Evolutionary conservation across 345 rosid genomes (phyloP), one percentile per base, ranked within the genome.

Genomic region (Gynandropsis gynandra): DNA sequence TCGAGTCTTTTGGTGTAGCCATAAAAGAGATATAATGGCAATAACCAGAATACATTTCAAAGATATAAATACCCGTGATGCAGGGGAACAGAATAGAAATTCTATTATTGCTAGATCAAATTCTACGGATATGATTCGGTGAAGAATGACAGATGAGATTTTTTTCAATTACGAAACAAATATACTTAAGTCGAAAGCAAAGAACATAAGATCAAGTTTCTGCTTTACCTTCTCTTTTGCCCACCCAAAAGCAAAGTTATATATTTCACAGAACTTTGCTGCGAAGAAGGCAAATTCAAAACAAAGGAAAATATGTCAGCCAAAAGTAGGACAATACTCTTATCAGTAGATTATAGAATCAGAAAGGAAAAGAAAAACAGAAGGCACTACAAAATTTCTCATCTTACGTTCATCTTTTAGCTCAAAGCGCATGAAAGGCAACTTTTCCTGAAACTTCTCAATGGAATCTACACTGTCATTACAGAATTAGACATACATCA

Each of bases 221-320:
- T n/a, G n/a, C n/a, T n/a, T 33, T 72, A 90, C 98, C 96, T 92
- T 92, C 74, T 92, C 98, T 73, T 82, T 92, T 49, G 96, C 97
- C 97, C 98, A 92, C 50, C 84, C 89, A 75, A 87, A 92, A 51
- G n/a, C n/a, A n/a, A n/a, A n/a, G n/a, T n/a, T n/a, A n/a, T n/a
- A n/a, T n/a, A n/a, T n/a, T n/a, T n/a, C 97, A 15, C 84, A 80
- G 46, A 92, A 92, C 69, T 92, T 92, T 69, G 82, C 98, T 92
- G 98, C 40, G 58, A 46, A 59, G 58, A 65, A 11, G 11, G 64
- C 38, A 66, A 57, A 35, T 50, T 58, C 58, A 65, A 56, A 50
- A 58, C 51, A 50, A 13, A 40, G 17, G 54, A n/a, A n/a, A 19
- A 43, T 11, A 41, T 47, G 52, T 59, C 16, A 64, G 54, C 53